Evolutionary conservation across 2,329 filamentous ascomycete genomes (phyloP), one percentile per base, ranked within the genome.

Genomic region (Ophiostoma perfectum): DNA sequence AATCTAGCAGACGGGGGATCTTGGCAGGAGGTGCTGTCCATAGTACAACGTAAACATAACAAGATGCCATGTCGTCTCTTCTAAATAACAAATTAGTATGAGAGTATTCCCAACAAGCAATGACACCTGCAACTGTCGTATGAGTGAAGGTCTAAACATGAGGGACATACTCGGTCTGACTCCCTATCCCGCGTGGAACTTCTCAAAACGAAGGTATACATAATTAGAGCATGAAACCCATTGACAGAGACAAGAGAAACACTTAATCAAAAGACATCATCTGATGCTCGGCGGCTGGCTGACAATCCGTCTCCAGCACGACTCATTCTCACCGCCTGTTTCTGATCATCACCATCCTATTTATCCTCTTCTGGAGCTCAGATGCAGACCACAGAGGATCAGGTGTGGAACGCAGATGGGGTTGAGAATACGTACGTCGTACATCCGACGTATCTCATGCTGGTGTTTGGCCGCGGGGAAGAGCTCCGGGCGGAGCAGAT

Each of bases 281-380:
- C 55, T 60, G 55, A 60, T 55, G n/a, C n/a, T 27, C 27, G 27
- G 55, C 36, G 36, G 27, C 27, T 27, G 27, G 27, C 27, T 36
- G 18, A 27, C 49, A 55, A 55, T 55, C 47, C 9, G 12, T 14
- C 14, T 4, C 45, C 18, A 36, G 27, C 27, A 27, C 27, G 27
- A 27, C 27, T 4, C 36, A 14, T 67, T 41, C 67, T 66, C 67
- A 68, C 67, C 67, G 67, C 67, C 67, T 66, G 55, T 66, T 68
- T 16, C 52, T 38, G n/a, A 11, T 2, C 5, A 38, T 39, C 27
- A 8, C 3, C 9, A 16, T 16, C n/a, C 38, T 39, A 52, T 39
- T 9, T 66, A 45, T n/a, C 18, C 55, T 39, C 55, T n/a, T 36
- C 16, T 36, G 7, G 36, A 38, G 52, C 49, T 4, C 49, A 55